Base-by-base conservation (phyloP, 2,329 filamentous ascomycete genomes). In the Phaeosphaeriaceae sp. region DNA sequence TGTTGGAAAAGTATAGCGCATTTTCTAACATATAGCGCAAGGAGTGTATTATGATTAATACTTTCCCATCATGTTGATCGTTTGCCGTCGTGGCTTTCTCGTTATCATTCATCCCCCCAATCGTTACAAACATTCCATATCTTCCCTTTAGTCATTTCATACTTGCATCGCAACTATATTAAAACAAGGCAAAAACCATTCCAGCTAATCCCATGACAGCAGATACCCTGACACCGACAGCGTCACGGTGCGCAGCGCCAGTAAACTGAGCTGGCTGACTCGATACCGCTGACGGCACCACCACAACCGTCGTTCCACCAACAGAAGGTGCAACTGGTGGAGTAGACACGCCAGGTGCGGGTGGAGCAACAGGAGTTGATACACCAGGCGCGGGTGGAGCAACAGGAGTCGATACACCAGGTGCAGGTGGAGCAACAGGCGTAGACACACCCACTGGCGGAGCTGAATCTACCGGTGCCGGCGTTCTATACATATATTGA, bases 1-100 rank as follows among this genome's bases (percentile, higher is more conserved):
- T n/a, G 21, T 18, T 11, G 17, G 9, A 45, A 45, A 45, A 36
- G 33, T 20, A 45, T 15, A 45, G 34, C 21, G 42, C 33, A 38
- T 21, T 32, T 30, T 45, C 9, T 21, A 15, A 21, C 12, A 45
- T 17, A 20, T 44, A 45, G 33, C 35, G 34, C 21, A 38, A 38
- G 16, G 26, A 37, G 23, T 21, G 17, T 9, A 33, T 26, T 17
- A 18, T 30, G 21, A 20, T 20, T 15, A 29, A 32, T 38, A 38
- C 34, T 13, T 16, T 45, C 13, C 20, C 16, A 21, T 33, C 11
- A 33, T 17, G 21, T 34, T 9, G 23, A 33, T 34, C 18, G n/a
- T 23, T 20, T 39, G 21, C 20, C 36, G 20, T 39, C 8, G 18
- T 13, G 36, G 20, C 20, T 39, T 20, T 26, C 6, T 23, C 36